These are phyloP conservation scores for Kondoa malvinella DNA, from an alignment of 768 basidiomycete species.

Conservation along the genomic window DNA sequence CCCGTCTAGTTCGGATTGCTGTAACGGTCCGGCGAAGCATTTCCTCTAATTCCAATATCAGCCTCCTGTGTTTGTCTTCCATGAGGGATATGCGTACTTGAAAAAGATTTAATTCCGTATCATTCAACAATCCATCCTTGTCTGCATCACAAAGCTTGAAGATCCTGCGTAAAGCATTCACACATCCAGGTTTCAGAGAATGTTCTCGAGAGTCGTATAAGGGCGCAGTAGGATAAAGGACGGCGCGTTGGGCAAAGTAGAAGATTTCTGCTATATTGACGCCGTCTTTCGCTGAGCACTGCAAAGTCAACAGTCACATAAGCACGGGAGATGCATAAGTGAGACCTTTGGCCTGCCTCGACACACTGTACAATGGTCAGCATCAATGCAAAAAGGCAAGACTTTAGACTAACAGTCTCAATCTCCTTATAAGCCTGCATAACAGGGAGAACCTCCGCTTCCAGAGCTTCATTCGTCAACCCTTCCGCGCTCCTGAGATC, in stretches of 20 bases:
- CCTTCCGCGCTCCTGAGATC: conserved; percentile 67
- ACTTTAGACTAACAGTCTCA: conserved; percentile 2
- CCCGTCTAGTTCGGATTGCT: conserved; percentile 85
- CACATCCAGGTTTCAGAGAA: conserved; percentile 83
- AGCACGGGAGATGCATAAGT: too few species aligned
- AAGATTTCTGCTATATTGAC: conserved; percentile 82
- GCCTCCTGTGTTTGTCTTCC: neutral
- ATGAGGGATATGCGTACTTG: conserved; percentile 45
- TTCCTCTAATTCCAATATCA: conserved; percentile 45
- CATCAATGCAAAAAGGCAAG: too few species aligned
- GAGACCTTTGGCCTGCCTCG: neutral
- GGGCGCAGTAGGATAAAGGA: conserved; percentile 88
- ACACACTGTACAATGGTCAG: neutral
- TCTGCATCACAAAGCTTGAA: conserved; percentile 91
- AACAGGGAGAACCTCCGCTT: conserved; percentile 86
- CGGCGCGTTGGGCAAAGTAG: conserved; percentile 96
- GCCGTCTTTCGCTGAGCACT: conserved; percentile 70
- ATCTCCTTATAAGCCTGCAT: conserved; percentile 88
- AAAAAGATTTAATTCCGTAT: conserved; percentile 85
- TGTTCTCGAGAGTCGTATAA: conserved; percentile 93
- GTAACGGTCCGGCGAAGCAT: conserved; percentile 85
- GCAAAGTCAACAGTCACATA: neutral
- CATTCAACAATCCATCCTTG: conserved; percentile 81
- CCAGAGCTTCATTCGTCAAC: conserved; percentile 81
- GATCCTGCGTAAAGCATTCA: conserved; percentile 72